Evolutionary conservation across 805 yeast species (phyloP).

Genomic region (Barnettozyma californica): DNA sequence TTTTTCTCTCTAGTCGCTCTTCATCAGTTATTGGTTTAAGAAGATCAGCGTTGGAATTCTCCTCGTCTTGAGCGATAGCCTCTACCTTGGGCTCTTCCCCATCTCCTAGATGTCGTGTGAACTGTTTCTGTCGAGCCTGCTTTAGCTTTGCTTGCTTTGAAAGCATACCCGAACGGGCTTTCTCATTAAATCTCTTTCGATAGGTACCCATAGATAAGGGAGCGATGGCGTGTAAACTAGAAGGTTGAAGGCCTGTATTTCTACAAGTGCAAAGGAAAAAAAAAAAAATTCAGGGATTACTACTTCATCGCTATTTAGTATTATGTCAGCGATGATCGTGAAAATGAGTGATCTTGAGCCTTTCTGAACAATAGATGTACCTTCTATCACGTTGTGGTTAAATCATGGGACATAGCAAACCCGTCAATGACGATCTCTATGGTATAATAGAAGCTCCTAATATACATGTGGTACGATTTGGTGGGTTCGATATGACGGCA

Average conservation of each 20-base stretch:
- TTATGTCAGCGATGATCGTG: not conserved
- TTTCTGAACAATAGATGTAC: not conserved
- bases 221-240: too few relatives aligned
- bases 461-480: slow-evolving; percentile 60
- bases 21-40: slow-evolving; percentile 57
- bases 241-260: too few relatives aligned
- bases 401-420: slow-evolving; percentile 13
- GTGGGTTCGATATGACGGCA: slow-evolving; percentile 62
- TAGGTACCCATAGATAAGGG: slow-evolving; percentile 63
- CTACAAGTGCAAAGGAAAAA: too few relatives aligned
- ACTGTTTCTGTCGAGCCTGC: slow-evolving; percentile 64
- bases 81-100: slow-evolving; percentile 25
- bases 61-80: slow-evolving; percentile 18
- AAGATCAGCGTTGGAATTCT: slow-evolving; percentile 55
- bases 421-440: slow-evolving; percentile 39
- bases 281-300: too few relatives aligned
- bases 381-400: not conserved
- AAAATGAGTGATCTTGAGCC: not conserved
- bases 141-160: slow-evolving; percentile 70
- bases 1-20: slow-evolving; percentile 60
- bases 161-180: slow-evolving; percentile 80
- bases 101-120: slow-evolving; percentile 44
- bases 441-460: slow-evolving; percentile 62
- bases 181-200: slow-evolving; percentile 74
- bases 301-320: too few relatives aligned